phyloP scores from a whole-genome alignment of 2,329 filamentous ascomycete species.

The Fusarium lateritium region DNA sequence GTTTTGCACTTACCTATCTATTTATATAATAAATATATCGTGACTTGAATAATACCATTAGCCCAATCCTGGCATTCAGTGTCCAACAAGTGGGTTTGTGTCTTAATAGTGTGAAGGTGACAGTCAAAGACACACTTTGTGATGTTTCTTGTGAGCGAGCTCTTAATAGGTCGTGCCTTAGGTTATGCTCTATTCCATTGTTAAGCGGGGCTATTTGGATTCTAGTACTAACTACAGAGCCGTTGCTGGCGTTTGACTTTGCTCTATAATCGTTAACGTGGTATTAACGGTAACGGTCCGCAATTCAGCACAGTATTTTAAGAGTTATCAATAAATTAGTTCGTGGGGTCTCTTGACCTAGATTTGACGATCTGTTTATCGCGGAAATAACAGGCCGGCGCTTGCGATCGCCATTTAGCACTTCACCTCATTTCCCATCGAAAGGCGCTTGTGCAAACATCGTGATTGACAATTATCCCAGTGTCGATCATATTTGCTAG shows the following conservation, averaged over 20 bases:
- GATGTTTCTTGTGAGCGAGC: background rate
- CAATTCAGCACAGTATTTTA: slow-evolving; percentile 1
- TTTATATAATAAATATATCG: no score
- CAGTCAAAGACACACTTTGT: background rate
- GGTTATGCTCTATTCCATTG: background rate
- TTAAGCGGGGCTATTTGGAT: slow-evolving; percentile 9
- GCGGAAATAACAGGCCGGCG: slow-evolving; percentile 26
- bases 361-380: background rate
- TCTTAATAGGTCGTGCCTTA: background rate
- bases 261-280: background rate
- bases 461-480: slow-evolving; percentile 19
- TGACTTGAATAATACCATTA: no score
- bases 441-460: slow-evolving; percentile 12
- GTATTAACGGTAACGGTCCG: background rate
- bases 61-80: no score
- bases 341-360: background rate
- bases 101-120: background rate
- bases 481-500: slow-evolving; percentile 28
- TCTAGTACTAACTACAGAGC: background rate
- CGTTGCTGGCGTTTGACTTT: slow-evolving; percentile 24
- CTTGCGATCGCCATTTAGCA: slow-evolving; percentile 8
- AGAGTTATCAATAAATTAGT: background rate
- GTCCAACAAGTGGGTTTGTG: no score
- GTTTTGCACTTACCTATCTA: background rate
- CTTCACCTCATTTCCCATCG: slow-evolving; percentile 24